Conservation (phyloP, 495 filamentous ascomycete genomes). For the Hyaloscypha bicolor region DNA sequence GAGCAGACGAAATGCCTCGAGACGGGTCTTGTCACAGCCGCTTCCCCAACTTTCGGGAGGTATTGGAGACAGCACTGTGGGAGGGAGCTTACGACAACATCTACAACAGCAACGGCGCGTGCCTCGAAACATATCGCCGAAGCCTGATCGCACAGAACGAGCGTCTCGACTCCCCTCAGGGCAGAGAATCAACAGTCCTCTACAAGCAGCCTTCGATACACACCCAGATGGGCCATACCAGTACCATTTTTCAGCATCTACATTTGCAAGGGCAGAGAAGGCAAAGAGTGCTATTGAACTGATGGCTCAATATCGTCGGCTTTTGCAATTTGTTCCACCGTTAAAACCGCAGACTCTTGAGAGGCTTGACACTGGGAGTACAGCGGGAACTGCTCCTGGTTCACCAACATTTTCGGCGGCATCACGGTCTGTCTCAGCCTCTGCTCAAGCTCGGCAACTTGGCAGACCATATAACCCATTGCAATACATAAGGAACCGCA, state of each 20-base stretch:
- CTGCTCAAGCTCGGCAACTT: constrained; percentile 32
- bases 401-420: constrained; percentile 8
- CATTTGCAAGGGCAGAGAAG: constrained; percentile 74
- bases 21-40: constrained; percentile 53
- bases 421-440: constrained; percentile 5
- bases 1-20: constrained; percentile 66
- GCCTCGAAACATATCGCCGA: constrained; percentile 62
- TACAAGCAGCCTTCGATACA: constrained; percentile 46
- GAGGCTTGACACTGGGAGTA: constrained; percentile 11
- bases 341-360: constrained; percentile 50
- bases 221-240: constrained; percentile 42
- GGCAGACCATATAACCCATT: constrained; percentile 81
- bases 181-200: constrained; percentile 41
- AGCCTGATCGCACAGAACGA: constrained; percentile 43
- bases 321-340: constrained; percentile 74
- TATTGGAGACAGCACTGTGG: constrained; percentile 44
- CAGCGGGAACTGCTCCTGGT: not conserved
- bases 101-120: constrained; percentile 63
- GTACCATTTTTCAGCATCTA: constrained; percentile 75
- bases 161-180: constrained; percentile 37
- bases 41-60: constrained; percentile 48
- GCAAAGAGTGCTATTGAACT: constrained; percentile 79
- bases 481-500: constrained; percentile 83
- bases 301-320: constrained; percentile 74
- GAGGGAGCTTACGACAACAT: constrained; percentile 63